Evolutionary conservation across 1,139 yeast genomes (phyloP).

Genomic region (Geotrichum reessii): DNA sequence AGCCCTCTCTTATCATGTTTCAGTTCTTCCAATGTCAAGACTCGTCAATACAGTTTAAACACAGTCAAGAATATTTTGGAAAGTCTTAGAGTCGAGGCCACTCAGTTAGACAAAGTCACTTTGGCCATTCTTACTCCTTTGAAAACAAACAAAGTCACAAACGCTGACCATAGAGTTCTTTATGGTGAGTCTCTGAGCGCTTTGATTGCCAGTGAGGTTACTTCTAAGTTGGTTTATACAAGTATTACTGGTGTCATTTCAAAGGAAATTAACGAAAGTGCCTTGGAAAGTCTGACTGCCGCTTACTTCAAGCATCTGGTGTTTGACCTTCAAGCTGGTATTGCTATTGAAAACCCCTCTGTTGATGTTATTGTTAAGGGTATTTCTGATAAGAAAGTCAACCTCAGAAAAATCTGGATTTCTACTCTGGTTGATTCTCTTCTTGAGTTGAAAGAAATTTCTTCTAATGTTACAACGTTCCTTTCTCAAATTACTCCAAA

Average conservation of each 20-base stretch:
- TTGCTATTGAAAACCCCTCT: constrained; percentile 22
- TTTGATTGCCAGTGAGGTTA: constrained; percentile 25
- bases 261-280: constrained; percentile 72
- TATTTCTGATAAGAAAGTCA: constrained; percentile 56
- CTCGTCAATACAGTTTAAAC: constrained; percentile 50
- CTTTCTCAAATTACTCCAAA: constrained; percentile 39
- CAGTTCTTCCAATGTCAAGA: constrained; percentile 64
- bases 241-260: constrained; percentile 48
- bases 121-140: constrained; percentile 54
- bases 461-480: constrained; percentile 8
- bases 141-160: constrained; percentile 41
- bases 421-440: constrained; percentile 43
- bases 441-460: constrained; percentile 20
- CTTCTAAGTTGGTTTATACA: constrained; percentile 40
- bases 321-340: constrained; percentile 20
- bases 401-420: constrained; percentile 65
- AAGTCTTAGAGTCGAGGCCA: constrained; percentile 25
- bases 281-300: constrained; percentile 49
- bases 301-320: constrained; percentile 46
- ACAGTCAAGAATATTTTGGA: constrained; percentile 35
- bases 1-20: constrained; percentile 57
- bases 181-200: constrained; percentile 41
- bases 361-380: constrained; percentile 48
- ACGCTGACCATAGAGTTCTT: constrained; percentile 59
- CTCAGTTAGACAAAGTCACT: constrained; percentile 35